Evolutionary conservation across 23 red algal genomes (phyloP).

Genomic region (Cyanidium caldarium): DNA sequence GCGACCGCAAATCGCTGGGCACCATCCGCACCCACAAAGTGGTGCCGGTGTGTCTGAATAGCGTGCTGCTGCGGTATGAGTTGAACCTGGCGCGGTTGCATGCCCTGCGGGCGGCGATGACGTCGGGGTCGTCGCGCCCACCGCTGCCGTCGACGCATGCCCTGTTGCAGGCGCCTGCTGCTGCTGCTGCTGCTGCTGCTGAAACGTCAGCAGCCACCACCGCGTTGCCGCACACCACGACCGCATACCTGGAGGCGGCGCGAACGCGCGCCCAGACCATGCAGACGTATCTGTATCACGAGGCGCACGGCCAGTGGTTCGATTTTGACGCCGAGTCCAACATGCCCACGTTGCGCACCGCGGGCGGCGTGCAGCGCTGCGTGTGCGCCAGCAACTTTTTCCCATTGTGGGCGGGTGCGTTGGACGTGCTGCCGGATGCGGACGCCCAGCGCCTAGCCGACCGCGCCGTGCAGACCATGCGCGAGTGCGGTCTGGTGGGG

Average conservation of each 20-base stretch:
- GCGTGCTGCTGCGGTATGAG: constrained; percentile 42
- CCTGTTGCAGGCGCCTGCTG: neutral
- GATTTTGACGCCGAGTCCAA: constrained; percentile 45
- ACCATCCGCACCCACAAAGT: constrained; percentile 28
- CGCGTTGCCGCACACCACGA: too few species aligned
- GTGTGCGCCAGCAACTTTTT: constrained; percentile 39
- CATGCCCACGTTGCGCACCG: neutral
- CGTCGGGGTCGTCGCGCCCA: too few species aligned
- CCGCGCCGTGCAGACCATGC: neutral
- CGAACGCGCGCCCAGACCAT: constrained; percentile 19
- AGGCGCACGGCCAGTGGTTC: constrained; percentile 22
- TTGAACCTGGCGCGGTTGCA: constrained; percentile 21
- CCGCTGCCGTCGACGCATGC: too few species aligned
- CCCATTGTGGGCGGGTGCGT: constrained; percentile 50
- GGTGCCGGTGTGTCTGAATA: constrained; percentile 71
- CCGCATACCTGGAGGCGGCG: constrained; percentile 11
- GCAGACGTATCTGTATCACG: constrained; percentile 22
- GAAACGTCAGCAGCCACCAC: too few species aligned
- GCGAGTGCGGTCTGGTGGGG: constrained; percentile 28
- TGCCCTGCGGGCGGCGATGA: neutral
- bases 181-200: neutral
- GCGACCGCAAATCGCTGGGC: constrained; percentile 3
- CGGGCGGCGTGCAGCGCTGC: neutral
- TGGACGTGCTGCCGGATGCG: neutral
- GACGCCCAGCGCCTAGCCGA: neutral